These are phyloP conservation scores for Aspergillus campestris DNA, from an alignment of 495 filamentous ascomycete species.

Conservation along the genomic window DNA sequence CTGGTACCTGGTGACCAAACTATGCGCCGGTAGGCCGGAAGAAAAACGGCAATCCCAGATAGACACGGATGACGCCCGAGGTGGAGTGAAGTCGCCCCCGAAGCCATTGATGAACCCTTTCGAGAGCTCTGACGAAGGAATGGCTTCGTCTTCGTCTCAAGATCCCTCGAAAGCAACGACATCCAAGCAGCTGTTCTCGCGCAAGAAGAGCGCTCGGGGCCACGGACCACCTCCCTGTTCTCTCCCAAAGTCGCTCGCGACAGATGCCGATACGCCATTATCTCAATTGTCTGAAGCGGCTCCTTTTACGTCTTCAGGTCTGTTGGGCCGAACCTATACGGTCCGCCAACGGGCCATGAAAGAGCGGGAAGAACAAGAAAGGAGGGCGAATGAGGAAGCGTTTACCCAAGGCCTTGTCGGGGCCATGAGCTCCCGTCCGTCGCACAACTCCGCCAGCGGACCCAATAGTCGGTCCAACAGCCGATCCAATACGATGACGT, in stretches of 20 bases:
- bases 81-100: conserved; percentile 31
- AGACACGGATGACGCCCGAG: conserved; percentile 10
- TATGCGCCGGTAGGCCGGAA: conserved; percentile 43
- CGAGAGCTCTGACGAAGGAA: conserved; percentile 17
- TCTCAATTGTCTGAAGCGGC: conserved; percentile 26
- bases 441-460: background rate
- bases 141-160: conserved; percentile 5
- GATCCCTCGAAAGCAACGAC: conserved; percentile 12
- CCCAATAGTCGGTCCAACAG: conserved; percentile 13
- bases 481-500: conserved; percentile 33
- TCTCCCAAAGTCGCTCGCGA: conserved; percentile 26
- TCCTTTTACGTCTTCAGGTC: conserved; percentile 47
- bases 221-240: conserved; percentile 38
- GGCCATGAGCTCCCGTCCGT: conserved; percentile 2
- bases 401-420: conserved; percentile 19
- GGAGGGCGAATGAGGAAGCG: conserved; percentile 26
- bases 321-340: conserved; percentile 56
- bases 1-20: conserved; percentile 70
- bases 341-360: conserved; percentile 49
- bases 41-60: conserved; percentile 11
- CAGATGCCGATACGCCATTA: conserved; percentile 17
- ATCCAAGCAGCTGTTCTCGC: conserved; percentile 21
- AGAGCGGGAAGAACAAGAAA: conserved; percentile 41
- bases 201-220: conserved; percentile 30
- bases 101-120: conserved; percentile 47